Conservation (phyloP, 805 yeast genomes). For the Dipodascus albidus region DNA sequence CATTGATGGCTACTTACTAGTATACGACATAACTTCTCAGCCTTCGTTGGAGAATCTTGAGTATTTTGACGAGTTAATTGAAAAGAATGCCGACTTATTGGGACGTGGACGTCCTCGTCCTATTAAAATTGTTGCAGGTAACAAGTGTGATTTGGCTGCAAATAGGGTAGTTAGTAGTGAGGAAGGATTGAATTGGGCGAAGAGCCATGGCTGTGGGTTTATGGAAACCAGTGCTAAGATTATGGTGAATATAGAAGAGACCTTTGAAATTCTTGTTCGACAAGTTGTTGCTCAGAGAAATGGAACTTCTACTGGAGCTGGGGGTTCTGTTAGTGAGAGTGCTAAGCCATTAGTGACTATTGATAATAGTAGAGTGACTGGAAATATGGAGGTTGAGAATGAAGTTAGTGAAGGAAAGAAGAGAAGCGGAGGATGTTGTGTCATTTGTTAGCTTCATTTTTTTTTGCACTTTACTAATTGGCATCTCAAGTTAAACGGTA, state of each 20-base stretch:
- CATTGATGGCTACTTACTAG: constrained; percentile 24
- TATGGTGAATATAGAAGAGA: constrained; percentile 72
- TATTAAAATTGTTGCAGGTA: constrained; percentile 62
- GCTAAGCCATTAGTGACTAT: background rate
- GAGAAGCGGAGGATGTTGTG: background rate
- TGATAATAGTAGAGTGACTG: background rate
- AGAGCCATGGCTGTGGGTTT: constrained; percentile 53
- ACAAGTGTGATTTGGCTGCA: constrained; percentile 50
- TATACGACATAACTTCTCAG: constrained; percentile 24
- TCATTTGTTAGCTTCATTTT: too few relatives aligned
- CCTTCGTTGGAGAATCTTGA: constrained; percentile 22
- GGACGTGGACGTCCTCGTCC: constrained; percentile 32
- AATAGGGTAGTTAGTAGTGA: constrained; percentile 44
- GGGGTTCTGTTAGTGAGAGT: background rate
- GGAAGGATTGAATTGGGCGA: constrained; percentile 48
- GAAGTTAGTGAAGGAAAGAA: background rate
- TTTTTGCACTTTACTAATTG: too few relatives aligned
- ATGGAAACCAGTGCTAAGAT: constrained; percentile 85
- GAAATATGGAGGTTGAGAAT: background rate
- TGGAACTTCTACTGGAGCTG: background rate
- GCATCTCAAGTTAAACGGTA: too few relatives aligned
- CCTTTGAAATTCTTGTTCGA: constrained; percentile 56
- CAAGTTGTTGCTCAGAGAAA: constrained; percentile 25
- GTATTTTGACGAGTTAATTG: constrained; percentile 29
- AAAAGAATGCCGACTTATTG: constrained; percentile 52